phyloP scores from a whole-genome alignment of 1,284 basidiomycete genomes.

The Naganishia albida region DNA sequence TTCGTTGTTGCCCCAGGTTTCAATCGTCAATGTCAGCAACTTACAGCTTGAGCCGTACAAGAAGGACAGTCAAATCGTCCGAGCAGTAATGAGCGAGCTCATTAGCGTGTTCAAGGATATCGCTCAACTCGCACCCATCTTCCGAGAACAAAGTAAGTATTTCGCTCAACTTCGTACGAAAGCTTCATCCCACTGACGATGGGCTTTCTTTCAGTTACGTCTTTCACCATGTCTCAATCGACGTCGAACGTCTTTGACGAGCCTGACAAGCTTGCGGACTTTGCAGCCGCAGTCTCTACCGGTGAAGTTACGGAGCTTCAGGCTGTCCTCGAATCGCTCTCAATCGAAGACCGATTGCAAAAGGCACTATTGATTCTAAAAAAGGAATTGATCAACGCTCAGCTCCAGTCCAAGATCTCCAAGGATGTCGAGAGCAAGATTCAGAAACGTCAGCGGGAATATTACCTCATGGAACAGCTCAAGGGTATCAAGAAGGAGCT shows the following conservation, averaged over 20 bases:
- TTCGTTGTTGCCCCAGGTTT: constrained; percentile 70
- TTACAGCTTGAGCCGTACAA: constrained; percentile 78
- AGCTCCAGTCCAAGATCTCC: constrained; percentile 90
- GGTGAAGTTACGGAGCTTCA: constrained; percentile 90
- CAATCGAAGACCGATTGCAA: constrained; percentile 84
- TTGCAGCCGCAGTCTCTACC: constrained; percentile 92
- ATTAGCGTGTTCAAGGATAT: constrained; percentile 99
- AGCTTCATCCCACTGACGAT: not conserved
- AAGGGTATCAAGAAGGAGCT: constrained; percentile 99
- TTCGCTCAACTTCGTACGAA: too few relatives aligned
- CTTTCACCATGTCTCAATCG: constrained; percentile 92
- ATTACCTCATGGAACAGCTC: constrained; percentile 97
- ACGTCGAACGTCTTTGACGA: constrained; percentile 98
- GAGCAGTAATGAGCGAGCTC: constrained; percentile 94
- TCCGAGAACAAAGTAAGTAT: constrained; percentile 81
- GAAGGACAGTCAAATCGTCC: constrained; percentile 90
- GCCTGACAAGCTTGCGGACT: constrained; percentile 96
- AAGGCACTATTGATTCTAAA: constrained; percentile 91
- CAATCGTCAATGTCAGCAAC: constrained; percentile 88
- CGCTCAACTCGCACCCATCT: constrained; percentile 92
- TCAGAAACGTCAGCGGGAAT: constrained; percentile 94
- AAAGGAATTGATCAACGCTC: constrained; percentile 97
- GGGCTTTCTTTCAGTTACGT: constrained; percentile 41
- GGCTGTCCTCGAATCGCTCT: constrained; percentile 84
- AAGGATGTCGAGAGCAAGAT: constrained; percentile 96